Evolutionary conservation across 208 protist species (phyloP), one percentile per base, ranked within the genome.

Genomic region (Wallacemonas rigidus): DNA sequence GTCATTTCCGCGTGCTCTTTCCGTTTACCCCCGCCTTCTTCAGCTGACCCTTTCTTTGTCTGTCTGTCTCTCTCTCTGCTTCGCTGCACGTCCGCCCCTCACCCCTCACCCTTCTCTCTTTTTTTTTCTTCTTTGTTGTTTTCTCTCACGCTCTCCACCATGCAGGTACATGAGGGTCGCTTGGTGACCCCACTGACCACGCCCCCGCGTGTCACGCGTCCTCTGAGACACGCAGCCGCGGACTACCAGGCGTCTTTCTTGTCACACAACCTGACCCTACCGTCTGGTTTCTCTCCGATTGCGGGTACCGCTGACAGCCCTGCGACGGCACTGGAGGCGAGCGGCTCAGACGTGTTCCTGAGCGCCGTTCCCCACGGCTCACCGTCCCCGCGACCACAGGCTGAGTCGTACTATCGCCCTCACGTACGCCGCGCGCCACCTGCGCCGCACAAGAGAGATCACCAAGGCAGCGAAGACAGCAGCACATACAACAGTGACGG

Each of bases 221-320:
- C 60, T 3, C 40, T 65, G 38, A 4, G 60, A 8, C 38, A 35
- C 3, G 60, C 41, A 6, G 9, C 60, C 8, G 4, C 8, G 15
- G 43, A 65, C 7, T 8, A 62, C 6, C 56, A 43, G 5, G 56
- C 26, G 15, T 65, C 60, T 41, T 65, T 51, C 43, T 12, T 7
- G 3, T 3, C 43, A 4, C 60, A 65, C 60, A 65, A 65, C 41
- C 3, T 51, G 43, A 65, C 60, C 3, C 60, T 65, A 0, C 60
- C 60, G 2, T 65, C 60, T 26, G 60, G 60, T 44, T 41, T 65
- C 47, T 65, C 60, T 14, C 60, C 60, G 41, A 65, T 65, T 17
- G 50, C 60, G 35, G 60, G 60, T 26, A 26, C 26, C 60, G 43
- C n/a, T 17, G 5, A 65, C 60, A 65, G 60, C 40, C 60, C 60